phyloP scores from a whole-genome alignment of 495 filamentous ascomycete genomes.

The Tuber indicum region DNA sequence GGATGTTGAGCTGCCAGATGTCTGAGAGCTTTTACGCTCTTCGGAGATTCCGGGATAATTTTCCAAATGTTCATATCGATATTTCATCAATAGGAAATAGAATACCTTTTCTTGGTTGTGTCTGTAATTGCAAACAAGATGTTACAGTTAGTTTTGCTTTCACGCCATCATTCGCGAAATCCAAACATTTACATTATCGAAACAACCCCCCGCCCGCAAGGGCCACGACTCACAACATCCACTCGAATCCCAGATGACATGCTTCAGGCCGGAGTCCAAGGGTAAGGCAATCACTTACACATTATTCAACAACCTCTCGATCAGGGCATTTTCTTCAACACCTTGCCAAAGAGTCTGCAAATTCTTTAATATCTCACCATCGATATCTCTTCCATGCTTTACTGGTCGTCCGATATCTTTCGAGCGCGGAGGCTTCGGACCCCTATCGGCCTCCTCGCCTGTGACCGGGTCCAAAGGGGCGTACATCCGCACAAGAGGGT shows the following conservation, averaged over 20 bases:
- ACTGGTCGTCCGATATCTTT: slow-evolving; percentile 53
- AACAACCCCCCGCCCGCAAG: background rate
- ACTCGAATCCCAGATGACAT: slow-evolving; percentile 18
- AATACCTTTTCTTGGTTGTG: slow-evolving; percentile 84
- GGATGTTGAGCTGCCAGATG: background rate
- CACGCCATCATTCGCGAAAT: slow-evolving; percentile 14
- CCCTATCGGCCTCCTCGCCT: slow-evolving; percentile 30
- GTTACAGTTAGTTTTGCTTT: slow-evolving; percentile 34
- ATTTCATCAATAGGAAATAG: slow-evolving; percentile 73
- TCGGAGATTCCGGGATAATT: slow-evolving; percentile 52
- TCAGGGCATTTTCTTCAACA: slow-evolving; percentile 63
- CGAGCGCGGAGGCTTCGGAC: slow-evolving; percentile 47
- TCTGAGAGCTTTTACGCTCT: background rate
- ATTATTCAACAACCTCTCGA: slow-evolving; percentile 56
- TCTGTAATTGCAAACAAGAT: slow-evolving; percentile 44
- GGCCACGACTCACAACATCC: background rate
- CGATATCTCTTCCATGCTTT: slow-evolving; percentile 55
- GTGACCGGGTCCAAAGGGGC: slow-evolving; percentile 44
- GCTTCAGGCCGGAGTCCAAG: slow-evolving; percentile 12
- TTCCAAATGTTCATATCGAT: slow-evolving; percentile 73
- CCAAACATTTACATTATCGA: background rate
- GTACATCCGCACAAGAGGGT: slow-evolving; percentile 75
- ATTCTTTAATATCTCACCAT: slow-evolving; percentile 72
- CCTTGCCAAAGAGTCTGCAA: slow-evolving; percentile 83
- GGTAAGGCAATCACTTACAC: slow-evolving; percentile 53